A percentile compares a stretch with the other conserved stretches of the same genome.
These are phyloP conservation scores for Nakazawaea ernobii DNA, from an alignment of 805 yeast species.

Conservation along the genomic window DNA sequence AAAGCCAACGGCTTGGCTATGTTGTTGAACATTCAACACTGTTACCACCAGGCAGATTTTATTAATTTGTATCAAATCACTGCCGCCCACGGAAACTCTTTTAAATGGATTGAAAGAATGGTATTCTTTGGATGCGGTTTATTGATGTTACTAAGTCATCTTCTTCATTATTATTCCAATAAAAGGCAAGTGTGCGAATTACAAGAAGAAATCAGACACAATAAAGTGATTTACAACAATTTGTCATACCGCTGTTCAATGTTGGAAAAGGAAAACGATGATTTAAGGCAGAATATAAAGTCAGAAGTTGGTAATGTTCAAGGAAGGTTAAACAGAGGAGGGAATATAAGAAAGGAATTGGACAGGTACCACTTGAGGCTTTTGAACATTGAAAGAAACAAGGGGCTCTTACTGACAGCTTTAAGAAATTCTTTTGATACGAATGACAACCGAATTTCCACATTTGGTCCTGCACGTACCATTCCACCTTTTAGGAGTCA, in stretches of 20 bases:
- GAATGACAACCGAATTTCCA: too few relatives aligned
- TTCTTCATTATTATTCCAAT: conserved; percentile 6
- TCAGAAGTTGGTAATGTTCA: conserved; percentile 13
- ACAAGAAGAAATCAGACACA: not conserved
- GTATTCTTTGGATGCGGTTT: conserved; percentile 4
- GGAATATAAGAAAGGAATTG: conserved; percentile 15
- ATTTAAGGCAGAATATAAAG: conserved; percentile 3
- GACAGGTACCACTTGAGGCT: not conserved
- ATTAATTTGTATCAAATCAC: conserved; percentile 13
- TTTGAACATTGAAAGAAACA: conserved; percentile 4
- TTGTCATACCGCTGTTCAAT: not conserved
- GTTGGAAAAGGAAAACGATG: conserved; percentile 2
- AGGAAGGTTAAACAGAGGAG: conserved; percentile 17
- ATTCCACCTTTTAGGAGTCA: too few relatives aligned
- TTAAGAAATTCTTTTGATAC: too few relatives aligned
- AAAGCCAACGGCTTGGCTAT: conserved; percentile 19
- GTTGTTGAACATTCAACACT: conserved; percentile 21
- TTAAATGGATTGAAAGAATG: conserved; percentile 9
- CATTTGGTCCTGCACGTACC: too few relatives aligned
- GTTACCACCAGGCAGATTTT: conserved; percentile 21
- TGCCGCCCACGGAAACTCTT: not conserved
- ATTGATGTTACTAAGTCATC: conserved; percentile 6
- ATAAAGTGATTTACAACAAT: not conserved
- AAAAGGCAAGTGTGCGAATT: conserved; percentile 5
- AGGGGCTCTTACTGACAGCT: too few relatives aligned